These are phyloP conservation scores for Ogataea glucozyma DNA, from an alignment of 805 yeast species.

Conservation along the genomic window DNA sequence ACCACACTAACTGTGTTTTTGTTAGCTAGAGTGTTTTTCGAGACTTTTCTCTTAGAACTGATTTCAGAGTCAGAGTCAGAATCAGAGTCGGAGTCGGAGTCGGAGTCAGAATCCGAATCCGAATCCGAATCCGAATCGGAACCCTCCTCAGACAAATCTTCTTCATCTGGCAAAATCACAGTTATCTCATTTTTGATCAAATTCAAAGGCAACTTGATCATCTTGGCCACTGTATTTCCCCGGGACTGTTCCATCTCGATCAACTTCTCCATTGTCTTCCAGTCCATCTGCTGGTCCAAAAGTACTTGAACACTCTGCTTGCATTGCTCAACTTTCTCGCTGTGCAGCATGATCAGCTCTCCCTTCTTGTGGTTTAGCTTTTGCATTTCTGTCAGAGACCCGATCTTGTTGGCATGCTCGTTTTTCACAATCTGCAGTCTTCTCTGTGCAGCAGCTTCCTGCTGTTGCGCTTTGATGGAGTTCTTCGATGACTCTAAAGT, in stretches of 20 bases:
- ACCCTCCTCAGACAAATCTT: constrained; percentile 41
- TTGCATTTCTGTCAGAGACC: constrained; percentile 63
- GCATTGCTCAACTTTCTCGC: constrained; percentile 72
- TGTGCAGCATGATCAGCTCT: constrained; percentile 65
- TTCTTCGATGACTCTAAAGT: constrained; percentile 80
- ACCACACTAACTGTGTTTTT: constrained; percentile 50
- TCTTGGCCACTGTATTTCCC: constrained; percentile 62
- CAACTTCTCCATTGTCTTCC: constrained; percentile 83
- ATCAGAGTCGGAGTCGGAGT: constrained; percentile 33
- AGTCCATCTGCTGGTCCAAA: constrained; percentile 85
- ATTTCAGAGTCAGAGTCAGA: constrained; percentile 30
- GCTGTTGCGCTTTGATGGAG: constrained; percentile 71
- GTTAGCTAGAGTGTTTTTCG: too few species aligned
- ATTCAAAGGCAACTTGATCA: constrained; percentile 67
- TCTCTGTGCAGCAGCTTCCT: constrained; percentile 71
- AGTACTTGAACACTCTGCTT: constrained; percentile 64
- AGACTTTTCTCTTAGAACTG: not conserved
- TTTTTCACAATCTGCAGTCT: constrained; percentile 71
- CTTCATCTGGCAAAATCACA: constrained; percentile 48
- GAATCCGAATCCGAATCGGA: constrained; percentile 30
- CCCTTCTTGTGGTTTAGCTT: constrained; percentile 67
- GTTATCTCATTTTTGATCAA: constrained; percentile 67
- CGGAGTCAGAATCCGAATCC: constrained; percentile 36
- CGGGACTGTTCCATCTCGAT: constrained; percentile 68
- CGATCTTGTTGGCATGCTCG: constrained; percentile 72